phyloP scores from a whole-genome alignment of 345 rosid species.

The Citrus mangshanensis region DNA sequence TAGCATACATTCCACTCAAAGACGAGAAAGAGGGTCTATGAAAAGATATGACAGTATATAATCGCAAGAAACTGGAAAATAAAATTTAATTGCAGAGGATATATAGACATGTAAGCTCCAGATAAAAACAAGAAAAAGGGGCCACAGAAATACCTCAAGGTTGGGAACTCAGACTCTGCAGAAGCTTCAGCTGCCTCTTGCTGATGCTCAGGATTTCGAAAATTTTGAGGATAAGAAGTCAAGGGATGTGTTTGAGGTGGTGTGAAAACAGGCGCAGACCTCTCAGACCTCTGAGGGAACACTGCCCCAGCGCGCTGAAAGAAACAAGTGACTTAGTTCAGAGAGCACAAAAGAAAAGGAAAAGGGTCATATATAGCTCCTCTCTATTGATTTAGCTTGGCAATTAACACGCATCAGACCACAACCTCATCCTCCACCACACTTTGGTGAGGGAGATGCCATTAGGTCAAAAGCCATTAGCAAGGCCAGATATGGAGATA shows the following conservation, averaged over 20 bases:
- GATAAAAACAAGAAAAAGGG: conserved; percentile 6
- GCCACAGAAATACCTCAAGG: conserved; percentile 57
- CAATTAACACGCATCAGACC: background rate
- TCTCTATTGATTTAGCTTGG: background rate
- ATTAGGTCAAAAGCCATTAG: background rate
- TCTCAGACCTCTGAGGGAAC: conserved; percentile 90
- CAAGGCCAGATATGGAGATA: background rate
- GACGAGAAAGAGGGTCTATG: background rate
- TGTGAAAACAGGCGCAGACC: conserved; percentile 88
- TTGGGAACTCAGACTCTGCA: conserved; percentile 85
- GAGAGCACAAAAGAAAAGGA: background rate
- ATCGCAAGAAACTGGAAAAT: background rate
- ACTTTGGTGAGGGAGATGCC: background rate
- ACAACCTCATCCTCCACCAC: background rate
- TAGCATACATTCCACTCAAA: background rate
- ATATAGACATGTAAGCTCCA: background rate
- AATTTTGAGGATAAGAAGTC: conserved; percentile 75
- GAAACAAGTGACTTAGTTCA: conserved; percentile 18
- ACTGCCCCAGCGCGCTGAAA: conserved; percentile 98
- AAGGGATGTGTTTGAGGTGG: conserved; percentile 94
- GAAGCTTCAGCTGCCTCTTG: conserved; percentile 67
- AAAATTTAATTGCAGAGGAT: background rate
- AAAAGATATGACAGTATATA: background rate
- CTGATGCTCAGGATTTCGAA: conserved; percentile 54
- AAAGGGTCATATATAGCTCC: background rate